These are phyloP conservation scores for Morella rubra DNA, from an alignment of 306 rosid genomes.

Conservation along the genomic window DNA sequence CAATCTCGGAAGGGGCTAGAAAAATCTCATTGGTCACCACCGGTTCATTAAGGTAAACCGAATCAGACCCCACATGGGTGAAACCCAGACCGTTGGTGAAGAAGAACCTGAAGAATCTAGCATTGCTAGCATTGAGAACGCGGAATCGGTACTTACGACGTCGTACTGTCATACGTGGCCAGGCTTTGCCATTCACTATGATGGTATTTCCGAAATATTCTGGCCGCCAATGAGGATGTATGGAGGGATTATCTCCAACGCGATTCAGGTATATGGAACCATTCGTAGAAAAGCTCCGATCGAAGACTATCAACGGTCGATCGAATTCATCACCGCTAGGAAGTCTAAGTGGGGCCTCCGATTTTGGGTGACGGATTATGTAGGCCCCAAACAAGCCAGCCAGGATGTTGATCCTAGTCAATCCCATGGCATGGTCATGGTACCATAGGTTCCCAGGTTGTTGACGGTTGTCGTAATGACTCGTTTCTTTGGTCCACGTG, in stretches of 20 bases:
- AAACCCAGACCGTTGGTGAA: constrained; percentile 41
- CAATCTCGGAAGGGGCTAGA: constrained; percentile 55
- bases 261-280: constrained; percentile 52
- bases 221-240: constrained; percentile 58
- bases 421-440: constrained; percentile 56
- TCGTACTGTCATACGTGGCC: constrained; percentile 45
- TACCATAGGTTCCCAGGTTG: constrained; percentile 59
- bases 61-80: constrained; percentile 44
- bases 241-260: constrained; percentile 44
- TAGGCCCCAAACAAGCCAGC: constrained; percentile 52
- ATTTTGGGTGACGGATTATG: constrained; percentile 23
- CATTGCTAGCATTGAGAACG: constrained; percentile 48
- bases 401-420: constrained; percentile 37
- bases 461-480: constrained; percentile 39
- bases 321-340: constrained; percentile 40
- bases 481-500: constrained; percentile 32
- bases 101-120: constrained; percentile 47
- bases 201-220: constrained; percentile 54
- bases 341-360: constrained; percentile 40
- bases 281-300: constrained; percentile 36
- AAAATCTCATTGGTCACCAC: constrained; percentile 21
- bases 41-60: constrained; percentile 37
- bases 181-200: constrained; percentile 53
- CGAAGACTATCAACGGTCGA: constrained; percentile 38
- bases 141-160: constrained; percentile 54